Conservation (phyloP, 495 filamentous ascomycete genomes). For the Cercophora sp. region DNA sequence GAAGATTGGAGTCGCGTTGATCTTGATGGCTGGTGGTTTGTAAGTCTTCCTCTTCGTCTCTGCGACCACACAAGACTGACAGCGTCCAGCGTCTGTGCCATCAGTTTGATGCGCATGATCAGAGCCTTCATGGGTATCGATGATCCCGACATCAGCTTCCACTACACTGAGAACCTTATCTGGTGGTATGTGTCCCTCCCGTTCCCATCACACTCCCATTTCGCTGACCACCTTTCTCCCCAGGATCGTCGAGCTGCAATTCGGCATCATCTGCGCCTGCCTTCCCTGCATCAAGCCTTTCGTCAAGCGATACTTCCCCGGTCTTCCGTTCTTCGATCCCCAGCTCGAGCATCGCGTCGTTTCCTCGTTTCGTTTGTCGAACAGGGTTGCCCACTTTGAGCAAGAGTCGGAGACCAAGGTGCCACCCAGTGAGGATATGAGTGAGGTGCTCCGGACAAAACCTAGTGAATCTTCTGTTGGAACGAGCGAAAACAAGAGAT, state of each 20-base stretch:
- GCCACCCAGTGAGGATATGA: too few species aligned
- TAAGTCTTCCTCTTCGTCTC: conserved; percentile 11
- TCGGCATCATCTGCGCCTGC: conserved; percentile 23
- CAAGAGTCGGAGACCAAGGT: too few species aligned
- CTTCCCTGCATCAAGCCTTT: conserved; percentile 21
- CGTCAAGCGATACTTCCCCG: conserved; percentile 13
- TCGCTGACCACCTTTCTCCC: too few species aligned
- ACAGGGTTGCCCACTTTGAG: too few species aligned
- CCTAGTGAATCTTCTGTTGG: too few species aligned
- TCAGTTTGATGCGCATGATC: conserved; percentile 19
- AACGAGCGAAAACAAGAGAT: too few species aligned
- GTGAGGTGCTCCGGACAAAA: too few species aligned
- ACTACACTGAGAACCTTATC: conserved; percentile 21
- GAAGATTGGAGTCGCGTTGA: conserved; percentile 20
- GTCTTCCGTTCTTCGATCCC: too few species aligned
- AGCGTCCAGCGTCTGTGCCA: conserved; percentile 13
- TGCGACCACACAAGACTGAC: not conserved
- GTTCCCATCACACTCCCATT: too few species aligned
- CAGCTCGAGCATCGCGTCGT: too few species aligned
- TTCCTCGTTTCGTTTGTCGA: too few species aligned
- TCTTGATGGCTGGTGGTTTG: conserved; percentile 31
- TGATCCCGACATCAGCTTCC: conserved; percentile 20
- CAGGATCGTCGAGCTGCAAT: conserved; percentile 24
- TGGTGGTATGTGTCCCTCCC: conserved; percentile 22
- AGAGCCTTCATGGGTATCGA: not conserved